These are phyloP conservation scores for Lichtheimia ramosa DNA, from an alignment of 371 early-diverging fungal species.

Conservation along the genomic window DNA sequence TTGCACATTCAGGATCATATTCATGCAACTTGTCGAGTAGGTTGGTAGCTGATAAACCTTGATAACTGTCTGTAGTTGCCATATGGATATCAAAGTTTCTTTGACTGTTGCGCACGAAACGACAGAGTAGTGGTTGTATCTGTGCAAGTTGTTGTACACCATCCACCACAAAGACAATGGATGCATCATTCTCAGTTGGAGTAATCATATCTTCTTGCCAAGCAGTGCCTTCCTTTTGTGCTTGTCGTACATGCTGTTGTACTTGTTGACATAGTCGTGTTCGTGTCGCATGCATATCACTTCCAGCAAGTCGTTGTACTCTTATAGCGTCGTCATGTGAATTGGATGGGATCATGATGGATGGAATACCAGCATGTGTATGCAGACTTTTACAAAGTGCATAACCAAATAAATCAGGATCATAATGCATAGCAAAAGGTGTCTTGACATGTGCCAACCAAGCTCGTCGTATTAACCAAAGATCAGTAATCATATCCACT, in stretches of 20 bases:
- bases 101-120: constrained; percentile 14
- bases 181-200: neutral
- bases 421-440: neutral
- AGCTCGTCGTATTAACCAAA: constrained; percentile 39
- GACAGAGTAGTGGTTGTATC: constrained; percentile 25
- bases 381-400: constrained; percentile 23
- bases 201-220: constrained; percentile 8
- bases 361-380: constrained; percentile 31
- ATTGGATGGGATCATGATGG: constrained; percentile 34
- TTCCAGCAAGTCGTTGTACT: neutral
- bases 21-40: constrained; percentile 3
- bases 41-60: constrained; percentile 8
- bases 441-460: constrained; percentile 24
- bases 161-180: constrained; percentile 24
- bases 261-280: constrained; percentile 1
- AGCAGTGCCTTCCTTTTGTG: neutral
- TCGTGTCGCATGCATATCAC: neutral
- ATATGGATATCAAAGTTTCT: constrained; percentile 18
- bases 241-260: neutral
- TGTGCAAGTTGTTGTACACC: constrained; percentile 12
- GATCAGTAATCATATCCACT: constrained; percentile 33
- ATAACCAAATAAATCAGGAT: constrained; percentile 15
- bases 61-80: constrained; percentile 14
- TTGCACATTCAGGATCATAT: constrained; percentile 4
- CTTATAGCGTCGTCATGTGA: constrained; percentile 17